Percentiles rank a stretch among this genome's conserved stretches.
These are phyloP conservation scores for Acanthamoeba sp. DNA, from an alignment of 208 protist genomes.

Conservation along the genomic window DNA sequence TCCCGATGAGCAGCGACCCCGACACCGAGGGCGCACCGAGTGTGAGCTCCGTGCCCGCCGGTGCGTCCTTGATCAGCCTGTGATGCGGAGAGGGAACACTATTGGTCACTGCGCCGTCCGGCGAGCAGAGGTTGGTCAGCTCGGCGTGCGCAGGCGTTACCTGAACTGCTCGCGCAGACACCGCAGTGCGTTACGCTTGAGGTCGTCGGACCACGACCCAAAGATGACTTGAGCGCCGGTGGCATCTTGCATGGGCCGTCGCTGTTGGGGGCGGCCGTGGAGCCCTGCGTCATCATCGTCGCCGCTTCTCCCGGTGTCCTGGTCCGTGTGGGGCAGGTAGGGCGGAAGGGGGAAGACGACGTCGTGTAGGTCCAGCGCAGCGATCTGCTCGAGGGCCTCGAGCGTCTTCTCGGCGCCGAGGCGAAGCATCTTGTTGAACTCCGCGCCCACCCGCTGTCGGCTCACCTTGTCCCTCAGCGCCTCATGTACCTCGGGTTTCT, in stretches of 20 bases:
- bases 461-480: background rate
- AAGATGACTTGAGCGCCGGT: background rate
- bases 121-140: no score
- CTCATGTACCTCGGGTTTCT: background rate
- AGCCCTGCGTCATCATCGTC: background rate
- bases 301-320: background rate
- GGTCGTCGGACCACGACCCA: background rate
- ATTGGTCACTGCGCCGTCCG: no score
- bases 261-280: background rate
- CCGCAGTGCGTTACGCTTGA: background rate
- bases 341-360: constrained; percentile 5
- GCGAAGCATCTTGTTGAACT: constrained; percentile 4
- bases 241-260: background rate
- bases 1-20: background rate
- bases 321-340: background rate
- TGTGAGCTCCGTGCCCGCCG: background rate
- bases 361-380: background rate
- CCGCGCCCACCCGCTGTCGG: background rate
- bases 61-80: background rate
- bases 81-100: background rate
- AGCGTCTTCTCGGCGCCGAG: background rate
- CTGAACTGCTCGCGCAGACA: background rate
- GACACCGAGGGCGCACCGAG: background rate
- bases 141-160: no score
- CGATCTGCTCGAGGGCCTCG: background rate